phyloP scores from a whole-genome alignment of 495 filamentous ascomycete species.

The Parmelia sp. region DNA sequence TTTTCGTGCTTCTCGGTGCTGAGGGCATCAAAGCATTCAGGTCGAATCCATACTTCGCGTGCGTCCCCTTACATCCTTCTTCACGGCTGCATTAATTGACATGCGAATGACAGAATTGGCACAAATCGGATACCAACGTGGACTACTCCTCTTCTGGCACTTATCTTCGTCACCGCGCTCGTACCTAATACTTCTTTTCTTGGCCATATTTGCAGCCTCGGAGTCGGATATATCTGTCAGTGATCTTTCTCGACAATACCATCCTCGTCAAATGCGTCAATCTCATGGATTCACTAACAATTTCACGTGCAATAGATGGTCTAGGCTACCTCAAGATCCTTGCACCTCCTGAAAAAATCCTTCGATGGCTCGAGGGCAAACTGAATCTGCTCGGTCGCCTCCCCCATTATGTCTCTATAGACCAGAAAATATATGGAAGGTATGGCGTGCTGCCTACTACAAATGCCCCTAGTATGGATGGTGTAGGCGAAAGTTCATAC shows the following conservation, averaged over 20 bases:
- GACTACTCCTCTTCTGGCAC: slow-evolving; percentile 72
- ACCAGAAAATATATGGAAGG: slow-evolving; percentile 94
- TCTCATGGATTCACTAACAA: neutral
- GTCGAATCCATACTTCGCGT: slow-evolving; percentile 67
- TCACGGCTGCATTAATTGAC: slow-evolving; percentile 26
- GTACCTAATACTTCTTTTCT: slow-evolving; percentile 75
- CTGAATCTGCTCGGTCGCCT: slow-evolving; percentile 73
- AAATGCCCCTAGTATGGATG: slow-evolving; percentile 29
- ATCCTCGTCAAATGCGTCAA: neutral
- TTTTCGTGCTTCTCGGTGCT: slow-evolving; percentile 75
- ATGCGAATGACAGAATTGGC: slow-evolving; percentile 39
- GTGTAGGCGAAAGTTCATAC: slow-evolving; percentile 39
- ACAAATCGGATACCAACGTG: slow-evolving; percentile 81
- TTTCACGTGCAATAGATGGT: slow-evolving; percentile 51
- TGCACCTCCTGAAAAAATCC: slow-evolving; percentile 70
- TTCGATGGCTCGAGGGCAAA: slow-evolving; percentile 79
- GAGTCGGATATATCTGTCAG: slow-evolving; percentile 80
- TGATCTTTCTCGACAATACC: slow-evolving; percentile 11
- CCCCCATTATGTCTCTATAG: slow-evolving; percentile 84
- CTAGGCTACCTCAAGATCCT: slow-evolving; percentile 80
- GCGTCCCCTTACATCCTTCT: slow-evolving; percentile 18
- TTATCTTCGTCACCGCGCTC: slow-evolving; percentile 64
- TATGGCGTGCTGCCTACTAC: slow-evolving; percentile 77
- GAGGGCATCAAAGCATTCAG: slow-evolving; percentile 78
- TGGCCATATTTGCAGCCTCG: slow-evolving; percentile 76